These are phyloP conservation scores for Calonectria multiphialidica DNA, from an alignment of 2,329 filamentous ascomycete genomes.

Conservation along the genomic window DNA sequence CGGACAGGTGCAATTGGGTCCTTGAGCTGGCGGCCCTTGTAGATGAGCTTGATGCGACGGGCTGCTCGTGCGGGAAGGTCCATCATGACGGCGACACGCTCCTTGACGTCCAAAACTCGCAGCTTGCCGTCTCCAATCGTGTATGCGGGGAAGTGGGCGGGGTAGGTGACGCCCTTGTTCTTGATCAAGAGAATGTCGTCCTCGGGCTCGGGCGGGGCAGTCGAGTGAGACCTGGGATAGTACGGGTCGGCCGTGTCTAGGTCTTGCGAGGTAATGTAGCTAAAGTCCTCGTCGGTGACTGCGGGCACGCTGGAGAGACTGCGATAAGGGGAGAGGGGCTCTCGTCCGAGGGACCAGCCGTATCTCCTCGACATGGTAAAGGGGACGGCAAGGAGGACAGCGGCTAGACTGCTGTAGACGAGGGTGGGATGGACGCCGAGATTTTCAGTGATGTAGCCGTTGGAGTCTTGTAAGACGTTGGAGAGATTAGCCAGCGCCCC, in stretches of 20 bases:
- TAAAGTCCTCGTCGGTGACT: conserved; percentile 82
- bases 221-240: conserved; percentile 53
- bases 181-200: conserved; percentile 80
- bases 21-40: conserved; percentile 79
- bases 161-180: conserved; percentile 74
- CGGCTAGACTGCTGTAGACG: conserved; percentile 64
- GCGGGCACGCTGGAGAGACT: conserved; percentile 65
- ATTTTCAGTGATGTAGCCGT: conserved; percentile 64
- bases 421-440: conserved; percentile 62
- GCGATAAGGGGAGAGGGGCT: conserved; percentile 64
- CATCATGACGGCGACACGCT: conserved; percentile 76
- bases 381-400: conserved; percentile 61
- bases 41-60: conserved; percentile 74
- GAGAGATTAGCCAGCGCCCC: conserved; percentile 63
- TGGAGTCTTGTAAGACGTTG: conserved; percentile 60
- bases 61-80: conserved; percentile 67
- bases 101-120: conserved; percentile 73
- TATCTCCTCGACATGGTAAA: conserved; percentile 68
- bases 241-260: conserved; percentile 62
- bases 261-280: conserved; percentile 86
- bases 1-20: conserved; percentile 69
- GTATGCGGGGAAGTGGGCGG: conserved; percentile 80
- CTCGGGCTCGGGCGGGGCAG: conserved; percentile 57
- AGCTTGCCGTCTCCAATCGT: conserved; percentile 81
- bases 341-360: conserved; percentile 60